Conservation (phyloP, 805 yeast species). For the Lipomyces sp. region DNA sequence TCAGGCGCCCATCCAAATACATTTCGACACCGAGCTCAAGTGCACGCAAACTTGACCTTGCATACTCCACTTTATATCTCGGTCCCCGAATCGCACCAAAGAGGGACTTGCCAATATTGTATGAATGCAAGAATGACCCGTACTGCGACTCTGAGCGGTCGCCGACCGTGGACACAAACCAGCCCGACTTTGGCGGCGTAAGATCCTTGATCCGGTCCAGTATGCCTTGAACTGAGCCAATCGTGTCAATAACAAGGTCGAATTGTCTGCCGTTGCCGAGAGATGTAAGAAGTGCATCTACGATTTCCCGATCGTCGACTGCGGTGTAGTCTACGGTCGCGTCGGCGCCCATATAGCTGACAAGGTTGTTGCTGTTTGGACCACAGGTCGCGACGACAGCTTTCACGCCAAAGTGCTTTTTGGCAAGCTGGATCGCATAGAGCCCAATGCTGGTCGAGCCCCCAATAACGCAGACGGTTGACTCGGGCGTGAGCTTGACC, state of each 20-base stretch:
- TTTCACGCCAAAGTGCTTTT: slow-evolving; percentile 45
- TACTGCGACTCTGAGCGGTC: slow-evolving; percentile 46
- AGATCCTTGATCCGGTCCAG: slow-evolving; percentile 47
- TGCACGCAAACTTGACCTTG: slow-evolving; percentile 37
- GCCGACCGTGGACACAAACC: slow-evolving; percentile 57
- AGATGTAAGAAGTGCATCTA: slow-evolving; percentile 30
- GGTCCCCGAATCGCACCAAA: slow-evolving; percentile 36
- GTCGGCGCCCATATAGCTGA: slow-evolving; percentile 55
- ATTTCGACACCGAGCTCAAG: slow-evolving; percentile 44
- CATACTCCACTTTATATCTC: slow-evolving; percentile 31
- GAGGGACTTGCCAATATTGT: slow-evolving; percentile 29
- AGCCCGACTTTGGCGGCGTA: slow-evolving; percentile 44
- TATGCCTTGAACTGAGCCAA: slow-evolving; percentile 56
- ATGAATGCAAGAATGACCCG: slow-evolving; percentile 7
- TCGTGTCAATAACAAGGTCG: slow-evolving; percentile 62
- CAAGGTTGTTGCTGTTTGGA: slow-evolving; percentile 45
- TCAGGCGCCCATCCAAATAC: slow-evolving; percentile 46
- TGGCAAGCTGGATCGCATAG: slow-evolving; percentile 55
- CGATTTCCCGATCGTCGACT: slow-evolving; percentile 37
- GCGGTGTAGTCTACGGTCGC: slow-evolving; percentile 55
- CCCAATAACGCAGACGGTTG: slow-evolving; percentile 63
- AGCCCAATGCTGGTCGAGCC: slow-evolving; percentile 71
- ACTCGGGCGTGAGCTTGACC: slow-evolving; percentile 43
- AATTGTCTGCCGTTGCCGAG: slow-evolving; percentile 39
- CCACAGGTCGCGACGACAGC: slow-evolving; percentile 60